A percentile compares a stretch with the other conserved stretches of the same genome.
Evolutionary conservation across 225 moss, liverwort and hornwort species (phyloP).

Genomic region (Polytrichum commune): DNA sequence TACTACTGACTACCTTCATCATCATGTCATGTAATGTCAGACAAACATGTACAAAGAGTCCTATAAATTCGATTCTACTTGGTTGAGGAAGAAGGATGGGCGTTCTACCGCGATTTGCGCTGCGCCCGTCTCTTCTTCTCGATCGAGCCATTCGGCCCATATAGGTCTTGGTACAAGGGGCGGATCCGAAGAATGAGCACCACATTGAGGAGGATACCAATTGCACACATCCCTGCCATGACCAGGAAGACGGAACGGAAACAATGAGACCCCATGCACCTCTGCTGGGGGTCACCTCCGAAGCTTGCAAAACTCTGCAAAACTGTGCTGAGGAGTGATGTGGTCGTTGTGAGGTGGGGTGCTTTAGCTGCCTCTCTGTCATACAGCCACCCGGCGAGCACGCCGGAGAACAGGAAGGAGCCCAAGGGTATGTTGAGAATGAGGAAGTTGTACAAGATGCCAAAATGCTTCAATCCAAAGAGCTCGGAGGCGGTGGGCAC

Average conservation of each 20-base stretch:
- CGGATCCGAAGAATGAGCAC: conserved; percentile 45
- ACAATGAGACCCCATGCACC: conserved; percentile 54
- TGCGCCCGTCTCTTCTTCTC: conserved; percentile 25
- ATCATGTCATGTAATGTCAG: too few species aligned
- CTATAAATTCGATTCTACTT: too few species aligned
- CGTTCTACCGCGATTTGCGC: conserved; percentile 11
- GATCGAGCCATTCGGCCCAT: conserved; percentile 42
- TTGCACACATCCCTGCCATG: conserved; percentile 57
- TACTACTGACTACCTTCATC: too few species aligned
- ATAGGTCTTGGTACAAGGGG: conserved; percentile 50
- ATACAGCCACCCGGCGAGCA: conserved; percentile 80
- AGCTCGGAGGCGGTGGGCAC: conserved; percentile 89
- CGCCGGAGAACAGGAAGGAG: conserved; percentile 84
- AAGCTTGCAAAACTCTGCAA: conserved; percentile 7
- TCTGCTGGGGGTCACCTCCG: conserved; percentile 25
- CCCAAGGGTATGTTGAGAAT: conserved; percentile 82
- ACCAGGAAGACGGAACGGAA: conserved; percentile 50
- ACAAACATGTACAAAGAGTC: too few species aligned
- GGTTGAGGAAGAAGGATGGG: too few species aligned
- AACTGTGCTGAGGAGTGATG: not conserved
- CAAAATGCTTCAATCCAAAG: conserved; percentile 77
- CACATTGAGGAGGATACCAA: conserved; percentile 40
- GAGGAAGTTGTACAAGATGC: conserved; percentile 77
- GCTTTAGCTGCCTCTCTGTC: conserved; percentile 55
- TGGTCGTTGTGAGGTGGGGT: not conserved